phyloP scores from a whole-genome alignment of 75 land plant genomes.

The Pinus tabuliformis region DNA sequence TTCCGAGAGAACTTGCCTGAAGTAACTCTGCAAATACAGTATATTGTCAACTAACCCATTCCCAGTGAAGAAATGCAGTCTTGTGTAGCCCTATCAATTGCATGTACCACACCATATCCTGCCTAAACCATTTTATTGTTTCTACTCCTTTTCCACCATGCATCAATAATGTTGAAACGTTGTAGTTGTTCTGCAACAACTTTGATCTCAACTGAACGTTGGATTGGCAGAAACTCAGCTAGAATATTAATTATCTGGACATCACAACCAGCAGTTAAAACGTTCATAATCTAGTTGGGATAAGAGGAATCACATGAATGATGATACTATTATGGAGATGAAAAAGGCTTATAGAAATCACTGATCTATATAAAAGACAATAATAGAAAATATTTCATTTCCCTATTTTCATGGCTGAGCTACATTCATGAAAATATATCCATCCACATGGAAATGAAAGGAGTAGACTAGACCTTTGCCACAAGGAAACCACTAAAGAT shows the following conservation, averaged over 20 bases:
- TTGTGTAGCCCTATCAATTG: constrained; percentile 65
- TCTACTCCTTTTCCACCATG: constrained; percentile 66
- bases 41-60: constrained; percentile 90
- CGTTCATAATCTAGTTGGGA: background rate
- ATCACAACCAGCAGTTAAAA: constrained; percentile 8
- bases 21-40: constrained; percentile 92
- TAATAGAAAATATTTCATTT: background rate
- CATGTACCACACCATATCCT: constrained; percentile 52
- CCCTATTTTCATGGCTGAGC: background rate
- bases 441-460: background rate
- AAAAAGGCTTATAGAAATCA: background rate
- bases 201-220: constrained; percentile 85
- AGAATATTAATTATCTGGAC: constrained; percentile 46
- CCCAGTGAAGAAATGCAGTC: constrained; percentile 85
- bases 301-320: background rate
- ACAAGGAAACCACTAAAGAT: too few species aligned
- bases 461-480: too few species aligned
- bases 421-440: background rate
- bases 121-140: too few species aligned
- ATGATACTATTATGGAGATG: background rate
- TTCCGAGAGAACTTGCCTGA: constrained; percentile 53
- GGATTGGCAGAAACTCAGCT: constrained; percentile 69
- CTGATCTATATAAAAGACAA: background rate
- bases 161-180: constrained; percentile 81
- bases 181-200: constrained; percentile 23